Conservation (phyloP, 805 yeast species). For the Wickerhamomyces chaumierensis region DNA sequence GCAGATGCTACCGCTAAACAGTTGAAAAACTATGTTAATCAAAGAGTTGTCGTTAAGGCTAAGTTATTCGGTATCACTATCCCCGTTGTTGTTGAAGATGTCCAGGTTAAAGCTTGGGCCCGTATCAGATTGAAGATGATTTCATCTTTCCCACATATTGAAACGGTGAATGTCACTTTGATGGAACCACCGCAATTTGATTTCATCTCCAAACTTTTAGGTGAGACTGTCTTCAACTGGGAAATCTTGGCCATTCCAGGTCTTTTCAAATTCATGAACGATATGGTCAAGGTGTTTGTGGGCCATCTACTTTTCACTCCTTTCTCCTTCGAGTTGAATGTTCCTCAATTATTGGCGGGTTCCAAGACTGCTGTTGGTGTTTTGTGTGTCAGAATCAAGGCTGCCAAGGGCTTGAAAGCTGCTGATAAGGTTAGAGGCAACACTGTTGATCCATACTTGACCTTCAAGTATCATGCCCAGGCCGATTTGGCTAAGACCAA, state of each 20-base stretch:
- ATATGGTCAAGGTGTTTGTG: constrained; percentile 72
- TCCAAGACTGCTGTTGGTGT: constrained; percentile 85
- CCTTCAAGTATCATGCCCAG: constrained; percentile 48
- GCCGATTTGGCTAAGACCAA: constrained; percentile 56
- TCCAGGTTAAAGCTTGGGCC: constrained; percentile 62
- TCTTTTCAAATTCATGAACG: constrained; percentile 66
- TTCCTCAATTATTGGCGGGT: constrained; percentile 85
- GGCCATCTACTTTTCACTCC: constrained; percentile 89
- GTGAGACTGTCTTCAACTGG: constrained; percentile 78
- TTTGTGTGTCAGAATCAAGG: constrained; percentile 52
- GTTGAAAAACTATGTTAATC: constrained; percentile 73
- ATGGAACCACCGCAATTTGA: constrained; percentile 85
- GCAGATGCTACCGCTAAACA: constrained; percentile 83
- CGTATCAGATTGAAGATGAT: constrained; percentile 85
- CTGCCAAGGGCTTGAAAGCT: constrained; percentile 60
- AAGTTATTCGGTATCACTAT: constrained; percentile 73
- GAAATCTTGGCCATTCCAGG: constrained; percentile 87
- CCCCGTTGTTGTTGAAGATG: constrained; percentile 71
- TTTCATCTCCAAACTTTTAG: constrained; percentile 60
- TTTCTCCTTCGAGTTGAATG: constrained; percentile 83
- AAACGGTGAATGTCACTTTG: constrained; percentile 78
- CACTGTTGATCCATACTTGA: constrained; percentile 84
- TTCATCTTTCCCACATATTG: constrained; percentile 85
- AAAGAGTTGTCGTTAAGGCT: constrained; percentile 65
- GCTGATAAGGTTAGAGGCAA: constrained; percentile 55